Base-by-base conservation (phyloP, 805 yeast species). In the Kregervanrija fluxuum region DNA sequence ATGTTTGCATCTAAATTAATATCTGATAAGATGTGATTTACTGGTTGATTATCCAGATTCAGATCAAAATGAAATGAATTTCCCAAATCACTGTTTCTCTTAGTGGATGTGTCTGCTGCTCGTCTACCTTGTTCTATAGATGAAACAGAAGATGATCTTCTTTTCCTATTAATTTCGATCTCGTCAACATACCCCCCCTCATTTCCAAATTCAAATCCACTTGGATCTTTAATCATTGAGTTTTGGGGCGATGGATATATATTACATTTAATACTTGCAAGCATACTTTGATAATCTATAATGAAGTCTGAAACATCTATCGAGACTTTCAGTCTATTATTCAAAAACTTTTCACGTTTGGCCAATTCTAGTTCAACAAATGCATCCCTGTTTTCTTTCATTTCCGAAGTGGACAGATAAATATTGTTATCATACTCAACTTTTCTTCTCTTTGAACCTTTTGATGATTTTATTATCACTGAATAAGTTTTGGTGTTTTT, bases 301-400 rank as follows among this genome's bases (percentile, higher is more conserved):
- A 15, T 13, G 22, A 28, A 13, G 2, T 22, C 32, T n/a, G 35
- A 22, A 3, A 9, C 16, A 13, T 28, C 30, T 34, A 33, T 17
- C 8, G 28, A n/a, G 31, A 22, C 8, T 8, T 2, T 22, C 28
- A 22, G 4, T 22, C 6, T 22, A 22, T 6, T 22, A 6, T 22
- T 22, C 6, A 22, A 5, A 5, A 22, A 32, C 12, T 12, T n/a
- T 32, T 32, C 15, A 12, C 46, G 22, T 28, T 33, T 35, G 5
- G 38, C 11, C 12, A 46, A 16, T 12, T 31, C 37, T 13, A 22
- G 22, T 3, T 43, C 45, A 11, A 40, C 34, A 35, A 52, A 54
- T 11, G 30, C 13, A n/a, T 52, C 54, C 33, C 55, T 45, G 9
- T 40, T 14, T 31, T 45, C 49, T 34, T 39, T 55, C 52, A 55